These are phyloP conservation scores for Vinca minor DNA, from an alignment of 257 asterid genomes.

Conservation along the genomic window DNA sequence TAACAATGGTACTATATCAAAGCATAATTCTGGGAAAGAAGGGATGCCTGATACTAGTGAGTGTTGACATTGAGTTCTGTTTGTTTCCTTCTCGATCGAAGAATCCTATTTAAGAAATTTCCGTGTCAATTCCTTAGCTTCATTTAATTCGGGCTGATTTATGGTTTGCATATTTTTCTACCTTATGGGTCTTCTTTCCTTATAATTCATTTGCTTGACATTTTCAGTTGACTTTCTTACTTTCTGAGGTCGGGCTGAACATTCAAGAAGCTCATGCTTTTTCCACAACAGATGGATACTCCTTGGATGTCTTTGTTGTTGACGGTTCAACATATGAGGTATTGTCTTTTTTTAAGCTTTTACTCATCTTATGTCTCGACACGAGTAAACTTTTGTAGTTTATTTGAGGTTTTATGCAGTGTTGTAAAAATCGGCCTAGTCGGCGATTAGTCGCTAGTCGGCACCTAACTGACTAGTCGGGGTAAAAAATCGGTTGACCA, in stretches of 20 bases:
- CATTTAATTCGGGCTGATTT: background rate
- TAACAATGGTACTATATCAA: background rate
- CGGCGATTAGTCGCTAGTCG: too few species aligned
- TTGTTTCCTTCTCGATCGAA: background rate
- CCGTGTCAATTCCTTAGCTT: background rate
- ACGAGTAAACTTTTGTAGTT: too few species aligned
- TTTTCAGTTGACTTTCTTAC: slow-evolving; percentile 66
- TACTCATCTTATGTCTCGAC: too few species aligned
- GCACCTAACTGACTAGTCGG: too few species aligned
- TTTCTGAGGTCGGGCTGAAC: slow-evolving; percentile 87
- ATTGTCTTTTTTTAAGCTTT: too few species aligned
- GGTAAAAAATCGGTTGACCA: too few species aligned
- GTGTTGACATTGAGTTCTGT: background rate
- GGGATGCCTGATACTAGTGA: background rate
- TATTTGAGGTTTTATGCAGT: too few species aligned
- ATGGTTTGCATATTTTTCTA: background rate
- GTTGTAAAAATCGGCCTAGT: too few species aligned
- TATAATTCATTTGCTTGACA: background rate
- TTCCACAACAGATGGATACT: slow-evolving; percentile 80
- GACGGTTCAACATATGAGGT: slow-evolving; percentile 78
- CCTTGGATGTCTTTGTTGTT: slow-evolving; percentile 85
- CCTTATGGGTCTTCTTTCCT: background rate
- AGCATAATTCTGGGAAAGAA: background rate
- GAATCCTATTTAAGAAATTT: background rate
- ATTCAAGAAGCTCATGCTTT: slow-evolving; percentile 99